phyloP scores from a whole-genome alignment of 305 asterid species.

The Solanum hybrid region DNA sequence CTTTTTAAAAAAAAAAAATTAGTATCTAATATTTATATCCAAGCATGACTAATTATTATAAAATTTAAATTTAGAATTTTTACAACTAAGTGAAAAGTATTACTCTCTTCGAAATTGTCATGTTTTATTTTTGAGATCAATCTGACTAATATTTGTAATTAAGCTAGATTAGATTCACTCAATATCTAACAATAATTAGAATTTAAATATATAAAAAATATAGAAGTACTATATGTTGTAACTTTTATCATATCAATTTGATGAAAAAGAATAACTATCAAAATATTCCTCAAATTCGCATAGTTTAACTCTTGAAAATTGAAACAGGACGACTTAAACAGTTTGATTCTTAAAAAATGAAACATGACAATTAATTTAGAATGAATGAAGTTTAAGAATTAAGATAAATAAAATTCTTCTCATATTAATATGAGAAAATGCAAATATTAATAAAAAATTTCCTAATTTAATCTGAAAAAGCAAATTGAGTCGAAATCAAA shows the following conservation, averaged over 20 bases:
- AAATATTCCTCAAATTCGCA: background rate
- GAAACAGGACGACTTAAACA: background rate
- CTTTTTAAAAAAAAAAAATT: no score
- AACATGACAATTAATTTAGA: background rate
- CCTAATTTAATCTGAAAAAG: background rate
- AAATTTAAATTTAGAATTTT: no score
- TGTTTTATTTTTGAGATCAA: background rate
- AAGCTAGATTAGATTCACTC: background rate
- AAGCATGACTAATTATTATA: background rate
- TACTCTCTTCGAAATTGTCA: background rate
- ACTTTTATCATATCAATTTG: background rate
- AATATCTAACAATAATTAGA: background rate
- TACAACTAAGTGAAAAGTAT: background rate
- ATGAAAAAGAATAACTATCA: background rate
- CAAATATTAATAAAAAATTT: background rate
- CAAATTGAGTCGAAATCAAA: background rate
- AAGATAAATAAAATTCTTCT: background rate
- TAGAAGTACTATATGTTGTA: background rate
- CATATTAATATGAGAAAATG: background rate
- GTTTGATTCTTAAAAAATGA: background rate
- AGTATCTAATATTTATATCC: background rate
- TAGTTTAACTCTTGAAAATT: background rate
- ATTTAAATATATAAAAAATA: background rate
- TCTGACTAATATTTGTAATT: background rate
- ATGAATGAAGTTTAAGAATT: no score